Percentiles rank a stretch among this genome's conserved stretches.
Evolutionary conservation across 148 eudicot species (phyloP).

Genomic region (Salicornia ramosissima): DNA sequence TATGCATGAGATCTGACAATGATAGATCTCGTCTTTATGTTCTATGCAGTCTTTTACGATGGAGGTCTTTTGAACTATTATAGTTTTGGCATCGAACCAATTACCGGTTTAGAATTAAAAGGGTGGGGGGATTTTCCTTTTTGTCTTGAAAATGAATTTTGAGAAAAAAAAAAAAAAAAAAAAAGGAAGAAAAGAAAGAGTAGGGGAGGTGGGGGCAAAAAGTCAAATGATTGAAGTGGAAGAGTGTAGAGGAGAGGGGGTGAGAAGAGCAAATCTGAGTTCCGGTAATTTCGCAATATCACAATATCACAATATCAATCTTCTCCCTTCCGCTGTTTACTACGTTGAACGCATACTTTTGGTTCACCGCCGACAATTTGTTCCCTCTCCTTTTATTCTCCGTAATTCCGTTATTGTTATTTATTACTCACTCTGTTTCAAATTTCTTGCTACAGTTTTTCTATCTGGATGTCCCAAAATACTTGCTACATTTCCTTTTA

Average conservation of each 20-base stretch:
- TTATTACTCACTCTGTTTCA: too few species aligned
- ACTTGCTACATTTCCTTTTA: too few species aligned
- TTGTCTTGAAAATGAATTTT: not conserved
- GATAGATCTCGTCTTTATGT: too few species aligned
- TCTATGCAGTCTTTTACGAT: too few species aligned
- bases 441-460: too few species aligned
- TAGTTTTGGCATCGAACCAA: too few species aligned
- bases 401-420: not conserved
- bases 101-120: too few species aligned
- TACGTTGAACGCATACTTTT: not conserved
- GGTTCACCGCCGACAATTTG: conserved; percentile 11
- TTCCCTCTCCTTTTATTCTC: not conserved
- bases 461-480: too few species aligned
- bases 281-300: conserved; percentile 13
- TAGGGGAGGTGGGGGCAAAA: conserved; percentile 8
- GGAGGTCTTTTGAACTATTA: too few species aligned
- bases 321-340: not conserved
- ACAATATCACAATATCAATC: not conserved
- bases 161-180: too few species aligned
- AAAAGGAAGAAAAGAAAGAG: not conserved
- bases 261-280: conserved; percentile 7
- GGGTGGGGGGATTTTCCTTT: not conserved
- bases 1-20: too few species aligned
- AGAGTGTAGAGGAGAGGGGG: conserved; percentile 3
- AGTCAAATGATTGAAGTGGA: conserved; percentile 13